phyloP scores from a whole-genome alignment of 179 eudicot species.

The Amaranthus tricolor region DNA sequence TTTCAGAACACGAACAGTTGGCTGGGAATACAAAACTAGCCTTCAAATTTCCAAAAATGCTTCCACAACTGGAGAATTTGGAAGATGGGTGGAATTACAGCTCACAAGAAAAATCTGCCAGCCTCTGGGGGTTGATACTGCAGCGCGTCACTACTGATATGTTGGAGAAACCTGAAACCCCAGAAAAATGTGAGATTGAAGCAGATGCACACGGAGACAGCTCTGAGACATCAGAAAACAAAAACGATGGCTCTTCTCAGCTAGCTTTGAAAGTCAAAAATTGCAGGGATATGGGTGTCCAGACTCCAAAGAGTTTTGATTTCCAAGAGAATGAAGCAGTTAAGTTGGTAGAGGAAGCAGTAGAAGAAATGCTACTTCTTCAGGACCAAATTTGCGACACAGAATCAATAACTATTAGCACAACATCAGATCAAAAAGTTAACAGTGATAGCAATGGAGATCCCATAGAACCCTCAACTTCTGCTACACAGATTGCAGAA shows the following conservation, averaged over 20 bases:
- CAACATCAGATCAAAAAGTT: conserved; percentile 26
- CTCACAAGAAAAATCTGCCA: conserved; percentile 34
- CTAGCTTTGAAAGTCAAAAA: conserved; percentile 5
- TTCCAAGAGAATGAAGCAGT: conserved; percentile 57
- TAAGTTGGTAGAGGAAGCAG: conserved; percentile 61
- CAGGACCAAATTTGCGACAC: conserved; percentile 53
- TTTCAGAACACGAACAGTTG: conserved; percentile 7
- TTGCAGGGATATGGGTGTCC: conserved; percentile 24
- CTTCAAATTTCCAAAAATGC: conserved; percentile 5
- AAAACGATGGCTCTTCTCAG: conserved; percentile 15
- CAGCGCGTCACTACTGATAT: conserved; percentile 62
- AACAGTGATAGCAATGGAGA: conserved; percentile 10
- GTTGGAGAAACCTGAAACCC: conserved; percentile 44
- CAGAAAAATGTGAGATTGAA: conserved; percentile 9
- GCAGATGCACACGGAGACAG: background rate
- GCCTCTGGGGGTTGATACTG: conserved; percentile 68
- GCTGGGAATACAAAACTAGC: conserved; percentile 8
- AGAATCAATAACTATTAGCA: conserved; percentile 37
- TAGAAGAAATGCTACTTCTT: conserved; percentile 59
- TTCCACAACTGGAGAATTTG: conserved; percentile 14
- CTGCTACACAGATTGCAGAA: conserved; percentile 8
- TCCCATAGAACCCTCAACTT: conserved; percentile 3
- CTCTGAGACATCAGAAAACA: background rate
- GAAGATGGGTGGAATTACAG: conserved; percentile 18
- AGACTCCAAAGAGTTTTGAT: conserved; percentile 28